Conservation (phyloP, 495 filamentous ascomycete species). For the Rusavskia elegans region DNA sequence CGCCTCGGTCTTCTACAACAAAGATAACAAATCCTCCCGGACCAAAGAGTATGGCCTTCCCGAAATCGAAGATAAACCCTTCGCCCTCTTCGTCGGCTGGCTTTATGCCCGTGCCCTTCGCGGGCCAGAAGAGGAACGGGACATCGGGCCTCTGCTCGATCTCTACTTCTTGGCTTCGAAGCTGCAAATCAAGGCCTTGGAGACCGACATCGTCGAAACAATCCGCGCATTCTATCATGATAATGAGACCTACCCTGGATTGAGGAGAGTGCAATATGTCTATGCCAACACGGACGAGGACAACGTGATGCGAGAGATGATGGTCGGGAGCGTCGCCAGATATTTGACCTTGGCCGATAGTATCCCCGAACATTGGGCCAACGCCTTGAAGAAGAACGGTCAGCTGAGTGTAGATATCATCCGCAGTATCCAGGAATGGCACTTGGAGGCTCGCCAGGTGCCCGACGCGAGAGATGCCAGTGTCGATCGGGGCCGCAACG, state of each 20-base stretch:
- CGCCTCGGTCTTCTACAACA: slow-evolving; percentile 26
- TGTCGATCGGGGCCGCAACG: slow-evolving; percentile 14
- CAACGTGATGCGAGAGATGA: slow-evolving; percentile 30
- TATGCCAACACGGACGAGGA: slow-evolving; percentile 30
- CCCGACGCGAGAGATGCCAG: slow-evolving; percentile 28
- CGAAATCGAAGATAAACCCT: slow-evolving; percentile 27
- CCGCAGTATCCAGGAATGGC: slow-evolving; percentile 29
- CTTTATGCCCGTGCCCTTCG: slow-evolving; percentile 25
- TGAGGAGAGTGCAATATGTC: slow-evolving; percentile 34
- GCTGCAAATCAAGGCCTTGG: slow-evolving; percentile 20
- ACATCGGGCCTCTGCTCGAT: slow-evolving; percentile 25
- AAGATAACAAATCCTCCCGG: slow-evolving; percentile 9
- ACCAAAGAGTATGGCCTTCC: slow-evolving; percentile 26
- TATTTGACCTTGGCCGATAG: slow-evolving; percentile 21
- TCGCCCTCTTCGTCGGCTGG: slow-evolving; percentile 32
- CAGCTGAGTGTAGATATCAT: slow-evolving; percentile 33
- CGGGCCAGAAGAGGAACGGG: slow-evolving; percentile 22
- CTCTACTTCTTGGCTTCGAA: slow-evolving; percentile 31
- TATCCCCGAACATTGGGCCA: slow-evolving; percentile 32
- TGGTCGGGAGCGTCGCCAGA: slow-evolving; percentile 26
- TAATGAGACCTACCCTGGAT: slow-evolving; percentile 26
- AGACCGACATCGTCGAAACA: slow-evolving; percentile 21
- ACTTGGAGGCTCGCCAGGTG: slow-evolving; percentile 22
- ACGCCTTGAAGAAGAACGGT: slow-evolving; percentile 30
- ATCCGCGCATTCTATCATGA: slow-evolving; percentile 28